phyloP scores from a whole-genome alignment of 768 basidiomycete species.

The Phylloporus scabripes region DNA sequence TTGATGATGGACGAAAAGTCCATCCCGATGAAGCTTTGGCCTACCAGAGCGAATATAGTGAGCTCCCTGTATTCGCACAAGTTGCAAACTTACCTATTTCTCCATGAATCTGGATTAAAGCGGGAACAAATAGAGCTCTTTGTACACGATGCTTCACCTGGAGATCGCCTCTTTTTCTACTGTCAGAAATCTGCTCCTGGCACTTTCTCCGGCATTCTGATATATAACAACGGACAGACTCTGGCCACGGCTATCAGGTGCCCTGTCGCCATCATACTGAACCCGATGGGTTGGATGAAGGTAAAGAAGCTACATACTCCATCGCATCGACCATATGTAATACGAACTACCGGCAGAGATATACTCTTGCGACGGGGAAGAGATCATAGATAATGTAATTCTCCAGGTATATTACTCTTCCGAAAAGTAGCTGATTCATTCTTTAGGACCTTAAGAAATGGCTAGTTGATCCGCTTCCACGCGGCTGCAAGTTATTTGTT shows the following conservation, averaged over 20 bases:
- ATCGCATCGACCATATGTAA: not conserved
- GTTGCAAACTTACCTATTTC: not conserved
- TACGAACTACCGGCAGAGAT: slow-evolving; percentile 4
- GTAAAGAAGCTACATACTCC: slow-evolving; percentile 24
- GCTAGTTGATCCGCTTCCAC: slow-evolving; percentile 24
- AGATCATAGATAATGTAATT: slow-evolving; percentile 23
- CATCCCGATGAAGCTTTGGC: slow-evolving; percentile 28
- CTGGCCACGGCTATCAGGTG: slow-evolving; percentile 47
- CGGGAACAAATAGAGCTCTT: slow-evolving; percentile 39
- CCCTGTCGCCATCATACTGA: slow-evolving; percentile 40
- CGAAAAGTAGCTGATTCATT: slow-evolving; percentile 23
- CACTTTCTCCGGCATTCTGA: not conserved
- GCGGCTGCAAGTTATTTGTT: slow-evolving; percentile 25
- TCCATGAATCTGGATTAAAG: slow-evolving; percentile 21
- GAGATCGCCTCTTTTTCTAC: slow-evolving; percentile 54
- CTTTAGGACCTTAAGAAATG: slow-evolving; percentile 20
- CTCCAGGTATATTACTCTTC: slow-evolving; percentile 22
- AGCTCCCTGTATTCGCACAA: slow-evolving; percentile 8
- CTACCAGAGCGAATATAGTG: slow-evolving; percentile 44
- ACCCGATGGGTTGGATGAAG: slow-evolving; percentile 50
- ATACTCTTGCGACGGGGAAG: slow-evolving; percentile 6
- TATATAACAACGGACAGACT: slow-evolving; percentile 31
- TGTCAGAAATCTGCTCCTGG: slow-evolving; percentile 32
- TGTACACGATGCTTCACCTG: slow-evolving; percentile 38
- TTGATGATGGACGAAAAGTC: slow-evolving; percentile 37